Percentiles rank a stretch among this genome's conserved stretches.
phyloP scores from a whole-genome alignment of 805 yeast species.

The Brettanomyces naardenensis region DNA sequence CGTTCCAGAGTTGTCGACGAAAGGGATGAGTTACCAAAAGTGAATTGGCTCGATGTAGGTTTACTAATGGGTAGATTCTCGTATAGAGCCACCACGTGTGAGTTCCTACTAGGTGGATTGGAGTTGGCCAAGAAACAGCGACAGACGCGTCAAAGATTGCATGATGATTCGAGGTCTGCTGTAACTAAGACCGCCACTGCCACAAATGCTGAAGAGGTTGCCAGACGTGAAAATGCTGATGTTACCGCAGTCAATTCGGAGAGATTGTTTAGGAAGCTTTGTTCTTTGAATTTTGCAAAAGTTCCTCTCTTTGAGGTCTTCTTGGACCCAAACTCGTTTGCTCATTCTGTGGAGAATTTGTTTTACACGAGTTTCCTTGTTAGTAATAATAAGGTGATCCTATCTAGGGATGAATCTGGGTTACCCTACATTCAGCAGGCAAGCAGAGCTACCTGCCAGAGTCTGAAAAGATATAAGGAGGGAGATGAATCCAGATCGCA shows the following conservation, averaged over 20 bases:
- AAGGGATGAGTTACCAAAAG: constrained; percentile 19
- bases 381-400: constrained; percentile 55
- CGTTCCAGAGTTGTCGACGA: constrained; percentile 26
- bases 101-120: constrained; percentile 67
- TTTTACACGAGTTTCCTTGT: constrained; percentile 77
- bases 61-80: constrained; percentile 39
- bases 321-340: constrained; percentile 68
- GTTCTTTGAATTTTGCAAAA: constrained; percentile 27
- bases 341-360: constrained; percentile 76
- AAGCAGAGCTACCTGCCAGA: constrained; percentile 14
- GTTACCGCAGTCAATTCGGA: constrained; percentile 58
- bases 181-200: constrained; percentile 44
- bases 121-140: constrained; percentile 47
- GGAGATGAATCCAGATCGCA: constrained; percentile 38
- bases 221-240: constrained; percentile 40
- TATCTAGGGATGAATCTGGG: constrained; percentile 38
- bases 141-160: constrained; percentile 26
- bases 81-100: constrained; percentile 39
- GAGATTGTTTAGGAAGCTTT: constrained; percentile 32
- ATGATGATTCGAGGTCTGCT: constrained; percentile 32
- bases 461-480: constrained; percentile 12
- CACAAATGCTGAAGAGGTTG: constrained; percentile 44
- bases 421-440: constrained; percentile 25
- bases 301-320: constrained; percentile 59
- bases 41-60: constrained; percentile 58